Conservation (phyloP, 2,329 filamentous ascomycete species). For the Penicillium aurantiogriseum region DNA sequence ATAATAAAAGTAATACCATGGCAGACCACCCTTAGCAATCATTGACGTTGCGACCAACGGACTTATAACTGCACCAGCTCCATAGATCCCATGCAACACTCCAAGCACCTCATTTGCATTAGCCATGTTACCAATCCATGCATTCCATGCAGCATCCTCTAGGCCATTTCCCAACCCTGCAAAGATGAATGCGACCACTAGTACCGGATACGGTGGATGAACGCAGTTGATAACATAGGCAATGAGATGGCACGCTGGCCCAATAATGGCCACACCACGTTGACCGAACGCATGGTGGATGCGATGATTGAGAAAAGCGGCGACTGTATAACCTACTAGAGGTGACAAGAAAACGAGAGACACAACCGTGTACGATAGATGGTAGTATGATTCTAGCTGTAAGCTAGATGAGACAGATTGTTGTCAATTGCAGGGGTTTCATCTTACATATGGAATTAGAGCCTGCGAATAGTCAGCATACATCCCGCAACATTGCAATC, state of each 20-base stretch:
- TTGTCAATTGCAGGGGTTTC: not conserved
- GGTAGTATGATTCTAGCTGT: constrained; percentile 49
- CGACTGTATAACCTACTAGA: constrained; percentile 47
- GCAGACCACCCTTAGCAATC: constrained; percentile 60
- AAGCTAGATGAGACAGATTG: not conserved
- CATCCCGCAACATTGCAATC: not conserved
- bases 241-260: constrained; percentile 50
- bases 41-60: constrained; percentile 72
- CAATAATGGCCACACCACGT: constrained; percentile 67
- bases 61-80: constrained; percentile 65
- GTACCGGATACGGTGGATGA: constrained; percentile 44
- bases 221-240: constrained; percentile 39
- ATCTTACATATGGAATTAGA: constrained; percentile 53
- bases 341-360: constrained; percentile 52
- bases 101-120: constrained; percentile 72
- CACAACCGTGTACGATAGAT: constrained; percentile 49
- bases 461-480: constrained; percentile 33
- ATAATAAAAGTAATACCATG: constrained; percentile 76
- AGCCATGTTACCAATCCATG: constrained; percentile 69
- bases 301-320: constrained; percentile 47
- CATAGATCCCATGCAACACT: constrained; percentile 71
- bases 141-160: constrained; percentile 57
- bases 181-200: constrained; percentile 42
- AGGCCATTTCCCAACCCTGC: constrained; percentile 45
- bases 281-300: constrained; percentile 56